Evolutionary conservation across 148 eudicot genomes (phyloP).

Genomic region (Cornus florida): DNA sequence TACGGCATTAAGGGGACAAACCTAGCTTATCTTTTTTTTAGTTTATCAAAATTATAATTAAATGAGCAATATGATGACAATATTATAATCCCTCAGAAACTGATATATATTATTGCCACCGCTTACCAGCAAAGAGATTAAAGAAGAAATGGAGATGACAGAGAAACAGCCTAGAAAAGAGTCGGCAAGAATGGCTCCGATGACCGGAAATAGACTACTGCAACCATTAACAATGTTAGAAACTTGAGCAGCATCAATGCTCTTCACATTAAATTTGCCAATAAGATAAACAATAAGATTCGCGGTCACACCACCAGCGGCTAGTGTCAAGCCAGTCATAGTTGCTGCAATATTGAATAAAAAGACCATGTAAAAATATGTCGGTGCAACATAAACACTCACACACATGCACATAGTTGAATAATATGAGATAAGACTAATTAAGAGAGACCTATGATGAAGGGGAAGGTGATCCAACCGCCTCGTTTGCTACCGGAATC

Average conservation of each 20-base stretch:
- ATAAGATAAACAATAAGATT: constrained; percentile 36
- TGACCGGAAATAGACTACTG: constrained; percentile 23
- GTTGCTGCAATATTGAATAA: constrained; percentile 11
- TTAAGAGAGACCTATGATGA: constrained; percentile 22
- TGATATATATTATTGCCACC: not conserved
- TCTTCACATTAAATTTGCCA: constrained; percentile 31
- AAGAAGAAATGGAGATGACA: constrained; percentile 30
- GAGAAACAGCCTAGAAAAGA: constrained; percentile 31
- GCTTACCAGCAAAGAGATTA: constrained; percentile 17
- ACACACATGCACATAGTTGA: too few species aligned
- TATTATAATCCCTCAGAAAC: not conserved
- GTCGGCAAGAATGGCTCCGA: constrained; percentile 35
- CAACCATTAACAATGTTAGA: constrained; percentile 32
- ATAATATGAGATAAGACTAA: not conserved
- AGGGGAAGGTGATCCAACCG: constrained; percentile 39
- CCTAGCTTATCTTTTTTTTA: too few species aligned
- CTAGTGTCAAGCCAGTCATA: constrained; percentile 23
- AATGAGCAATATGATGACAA: too few species aligned
- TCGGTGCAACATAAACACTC: too few species aligned
- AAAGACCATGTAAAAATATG: not conserved
- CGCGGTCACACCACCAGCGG: constrained; percentile 26
- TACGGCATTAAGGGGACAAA: too few species aligned
- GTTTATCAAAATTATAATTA: too few species aligned
- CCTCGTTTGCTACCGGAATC: constrained; percentile 9
- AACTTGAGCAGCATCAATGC: constrained; percentile 33